phyloP scores from a whole-genome alignment of 2,329 filamentous ascomycete genomes.

The Aureobasidium sp. region DNA sequence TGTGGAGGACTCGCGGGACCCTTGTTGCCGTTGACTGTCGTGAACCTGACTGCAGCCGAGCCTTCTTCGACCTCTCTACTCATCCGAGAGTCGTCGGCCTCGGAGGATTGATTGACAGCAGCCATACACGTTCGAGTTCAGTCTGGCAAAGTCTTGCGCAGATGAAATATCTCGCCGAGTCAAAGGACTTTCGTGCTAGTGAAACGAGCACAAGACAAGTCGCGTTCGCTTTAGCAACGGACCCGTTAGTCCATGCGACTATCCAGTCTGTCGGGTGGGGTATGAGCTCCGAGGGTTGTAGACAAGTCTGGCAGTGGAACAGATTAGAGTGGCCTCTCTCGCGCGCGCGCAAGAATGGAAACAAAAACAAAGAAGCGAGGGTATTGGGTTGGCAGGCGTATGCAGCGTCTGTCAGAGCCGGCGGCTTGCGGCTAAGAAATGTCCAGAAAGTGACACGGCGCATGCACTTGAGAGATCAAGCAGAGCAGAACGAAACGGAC shows the following conservation, averaged over 20 bases:
- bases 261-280: not conserved
- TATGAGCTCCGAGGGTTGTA: not conserved
- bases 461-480: not conserved
- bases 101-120: conserved; percentile 3
- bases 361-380: conserved; percentile 14
- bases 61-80: conserved; percentile 1
- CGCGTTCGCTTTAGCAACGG: not conserved
- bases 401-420: conserved; percentile 11
- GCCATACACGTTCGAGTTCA: not conserved
- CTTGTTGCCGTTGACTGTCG: conserved; percentile 11
- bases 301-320: not conserved
- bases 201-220: conserved; percentile 2
- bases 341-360: conserved; percentile 8
- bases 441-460: not conserved
- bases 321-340: not conserved
- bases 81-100: conserved; percentile 9
- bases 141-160: not conserved
- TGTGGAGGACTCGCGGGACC: not conserved
- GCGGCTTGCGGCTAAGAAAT: conserved; percentile 4
- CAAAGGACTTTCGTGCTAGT: not conserved
- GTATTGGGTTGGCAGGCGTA: not conserved
- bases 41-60: conserved; percentile 9
- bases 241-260: conserved; percentile 1
- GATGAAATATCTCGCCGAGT: not conserved
- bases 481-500: not conserved